phyloP scores from a whole-genome alignment of 345 rosid species.

The Eucalyptus sideroxylon region DNA sequence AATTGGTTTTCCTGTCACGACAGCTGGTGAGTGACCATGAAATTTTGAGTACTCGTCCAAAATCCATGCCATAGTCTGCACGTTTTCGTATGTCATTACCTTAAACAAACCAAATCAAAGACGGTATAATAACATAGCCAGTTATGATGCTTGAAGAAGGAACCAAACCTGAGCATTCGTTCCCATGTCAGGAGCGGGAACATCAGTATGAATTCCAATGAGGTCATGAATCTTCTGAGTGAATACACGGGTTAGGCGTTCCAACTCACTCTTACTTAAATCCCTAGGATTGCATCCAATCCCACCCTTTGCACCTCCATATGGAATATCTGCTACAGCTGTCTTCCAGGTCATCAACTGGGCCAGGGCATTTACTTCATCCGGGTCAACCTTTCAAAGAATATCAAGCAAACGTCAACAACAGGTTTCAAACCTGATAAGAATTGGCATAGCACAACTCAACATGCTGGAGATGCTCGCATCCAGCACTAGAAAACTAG shows the following conservation, averaged over 20 bases:
- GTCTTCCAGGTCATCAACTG: constrained; percentile 99
- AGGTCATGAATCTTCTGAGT: constrained; percentile 98
- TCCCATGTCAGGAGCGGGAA: constrained; percentile 98
- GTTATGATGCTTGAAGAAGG: background rate
- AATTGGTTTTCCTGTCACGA: constrained; percentile 89
- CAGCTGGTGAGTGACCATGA: constrained; percentile 93
- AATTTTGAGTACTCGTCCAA: constrained; percentile 95
- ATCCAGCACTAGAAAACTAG: background rate
- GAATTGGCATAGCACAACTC: background rate
- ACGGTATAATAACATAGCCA: background rate
- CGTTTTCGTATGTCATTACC: background rate
- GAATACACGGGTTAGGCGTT: constrained; percentile 90
- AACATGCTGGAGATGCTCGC: background rate
- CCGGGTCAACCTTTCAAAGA: constrained; percentile 69
- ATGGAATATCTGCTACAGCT: constrained; percentile 91
- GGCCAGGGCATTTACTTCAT: constrained; percentile 97
- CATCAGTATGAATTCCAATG: constrained; percentile 81
- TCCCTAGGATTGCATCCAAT: constrained; percentile 77
- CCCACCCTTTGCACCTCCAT: constrained; percentile 98
- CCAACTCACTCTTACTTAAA: constrained; percentile 59
- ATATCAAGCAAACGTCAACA: background rate
- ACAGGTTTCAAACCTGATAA: background rate
- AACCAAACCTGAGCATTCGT: constrained; percentile 67
- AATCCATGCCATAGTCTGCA: constrained; percentile 95
- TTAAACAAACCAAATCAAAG: background rate